Conservation (phyloP, 257 asterid species). For the Marsdenia floribunda region DNA sequence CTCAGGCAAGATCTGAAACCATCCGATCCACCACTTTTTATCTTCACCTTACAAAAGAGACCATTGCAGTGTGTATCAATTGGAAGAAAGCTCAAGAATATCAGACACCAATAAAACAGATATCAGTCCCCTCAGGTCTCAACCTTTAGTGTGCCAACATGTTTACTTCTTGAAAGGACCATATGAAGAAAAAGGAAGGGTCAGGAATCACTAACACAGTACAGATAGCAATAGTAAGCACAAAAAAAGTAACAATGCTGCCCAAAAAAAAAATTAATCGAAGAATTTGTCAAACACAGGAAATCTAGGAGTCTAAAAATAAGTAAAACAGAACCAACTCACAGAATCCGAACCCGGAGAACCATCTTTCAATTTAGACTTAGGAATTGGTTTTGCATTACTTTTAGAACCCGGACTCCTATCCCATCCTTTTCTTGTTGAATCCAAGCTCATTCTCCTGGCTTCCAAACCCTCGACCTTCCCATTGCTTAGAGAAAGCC, state of each 20-base stretch:
- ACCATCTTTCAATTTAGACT: constrained; percentile 31
- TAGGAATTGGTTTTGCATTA: constrained; percentile 29
- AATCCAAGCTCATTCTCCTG: constrained; percentile 76
- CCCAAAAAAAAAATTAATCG: not conserved
- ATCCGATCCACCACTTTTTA: not conserved
- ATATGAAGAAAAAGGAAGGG: not conserved
- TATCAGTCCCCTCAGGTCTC: not conserved
- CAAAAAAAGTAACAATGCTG: not conserved
- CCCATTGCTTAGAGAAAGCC: constrained; percentile 62
- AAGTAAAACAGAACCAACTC: not conserved
- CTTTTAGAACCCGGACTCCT: constrained; percentile 34
- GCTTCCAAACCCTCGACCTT: constrained; percentile 39
- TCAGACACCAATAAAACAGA: not conserved
- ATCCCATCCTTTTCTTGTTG: constrained; percentile 79
- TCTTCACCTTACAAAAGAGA: not conserved
- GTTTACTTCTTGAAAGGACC: not conserved
- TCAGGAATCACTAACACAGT: not conserved
- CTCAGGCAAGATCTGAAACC: not conserved
- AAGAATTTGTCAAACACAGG: not conserved
- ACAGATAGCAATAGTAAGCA: not conserved
- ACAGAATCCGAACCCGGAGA: constrained; percentile 13
- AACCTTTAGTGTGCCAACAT: not conserved
- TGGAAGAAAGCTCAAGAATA: not conserved
- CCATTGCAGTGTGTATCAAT: not conserved
- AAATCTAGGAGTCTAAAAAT: not conserved